Conservation (phyloP, 345 rosid genomes). For the Xanthoceras sorbifolium region DNA sequence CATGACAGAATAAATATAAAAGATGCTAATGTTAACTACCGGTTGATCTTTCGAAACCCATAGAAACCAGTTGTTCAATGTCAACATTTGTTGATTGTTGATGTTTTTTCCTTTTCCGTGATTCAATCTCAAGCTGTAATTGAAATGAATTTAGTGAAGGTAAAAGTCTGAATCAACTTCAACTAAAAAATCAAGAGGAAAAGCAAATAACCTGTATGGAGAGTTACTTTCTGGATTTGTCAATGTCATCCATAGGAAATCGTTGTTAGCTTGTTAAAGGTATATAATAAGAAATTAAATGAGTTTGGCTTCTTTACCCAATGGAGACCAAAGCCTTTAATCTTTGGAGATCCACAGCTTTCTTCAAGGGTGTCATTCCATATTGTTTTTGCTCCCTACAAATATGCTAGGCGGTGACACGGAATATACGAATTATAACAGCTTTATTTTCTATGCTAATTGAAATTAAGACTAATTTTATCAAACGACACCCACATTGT, state of each 20-base stretch:
- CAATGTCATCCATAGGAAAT: conserved; percentile 40
- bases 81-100: conserved; percentile 30
- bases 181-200: conserved; percentile 8
- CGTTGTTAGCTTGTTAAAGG: neutral
- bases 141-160: conserved; percentile 16
- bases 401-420: conserved; percentile 11
- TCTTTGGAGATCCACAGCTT: conserved; percentile 75
- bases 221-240: conserved; percentile 72
- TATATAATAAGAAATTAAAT: neutral
- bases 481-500: conserved; percentile 40
- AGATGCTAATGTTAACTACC: conserved; percentile 40
- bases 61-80: conserved; percentile 64
- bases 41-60: conserved; percentile 85
- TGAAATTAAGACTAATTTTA: neutral
- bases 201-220: conserved; percentile 52
- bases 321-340: conserved; percentile 58
- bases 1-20: neutral
- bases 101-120: conserved; percentile 69
- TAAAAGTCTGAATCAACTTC: neutral
- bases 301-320: conserved; percentile 58
- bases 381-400: conserved; percentile 82
- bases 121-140: conserved; percentile 59
- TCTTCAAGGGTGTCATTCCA: conserved; percentile 80
- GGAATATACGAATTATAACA: neutral
- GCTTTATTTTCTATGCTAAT: neutral